Percentiles rank a stretch among this genome's conserved stretches.
phyloP scores from a whole-genome alignment of 2,329 filamentous ascomycete genomes.

The Blumeriella jaapii region DNA sequence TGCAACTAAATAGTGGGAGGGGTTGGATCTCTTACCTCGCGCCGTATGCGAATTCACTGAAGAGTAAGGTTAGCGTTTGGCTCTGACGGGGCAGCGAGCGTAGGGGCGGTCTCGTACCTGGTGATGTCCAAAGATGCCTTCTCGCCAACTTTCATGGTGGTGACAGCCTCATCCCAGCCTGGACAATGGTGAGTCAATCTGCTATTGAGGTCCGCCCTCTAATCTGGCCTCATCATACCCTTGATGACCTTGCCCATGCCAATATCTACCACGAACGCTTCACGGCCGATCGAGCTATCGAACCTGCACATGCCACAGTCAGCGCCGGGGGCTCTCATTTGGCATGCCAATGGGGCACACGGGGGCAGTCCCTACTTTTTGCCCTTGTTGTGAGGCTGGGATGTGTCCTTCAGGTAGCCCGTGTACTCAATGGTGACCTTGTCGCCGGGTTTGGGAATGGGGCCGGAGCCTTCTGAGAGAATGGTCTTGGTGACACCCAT shows the following conservation, averaged over 20 bases:
- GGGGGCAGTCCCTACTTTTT: conserved; percentile 45
- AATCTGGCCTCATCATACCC: conserved; percentile 41
- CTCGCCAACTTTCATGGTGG: conserved; percentile 81
- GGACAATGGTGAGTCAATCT: conserved; percentile 13
- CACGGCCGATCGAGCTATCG: conserved; percentile 71
- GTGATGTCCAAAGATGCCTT: conserved; percentile 76
- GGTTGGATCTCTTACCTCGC: conserved; percentile 35
- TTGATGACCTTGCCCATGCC: conserved; percentile 77
- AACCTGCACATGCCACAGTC: conserved; percentile 46
- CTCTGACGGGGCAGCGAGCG: neutral
- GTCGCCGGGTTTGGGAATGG: conserved; percentile 54
- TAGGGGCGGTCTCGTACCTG: conserved; percentile 39
- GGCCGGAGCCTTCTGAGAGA: conserved; percentile 47
- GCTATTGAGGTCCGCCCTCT: conserved; percentile 3
- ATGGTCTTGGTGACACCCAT: conserved; percentile 68
- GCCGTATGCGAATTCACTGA: conserved; percentile 55
- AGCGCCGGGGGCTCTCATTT: too few relatives aligned
- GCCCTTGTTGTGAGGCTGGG: conserved; percentile 53
- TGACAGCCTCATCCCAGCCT: conserved; percentile 82
- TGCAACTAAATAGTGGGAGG: neutral
- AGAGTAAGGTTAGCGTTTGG: conserved; percentile 13
- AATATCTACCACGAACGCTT: conserved; percentile 66
- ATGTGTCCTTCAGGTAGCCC: conserved; percentile 66
- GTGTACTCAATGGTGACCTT: conserved; percentile 83
- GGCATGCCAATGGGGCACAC: neutral